Conservation (phyloP, 108 stramenopile species). For the Pseudonitzschia multistriata region DNA sequence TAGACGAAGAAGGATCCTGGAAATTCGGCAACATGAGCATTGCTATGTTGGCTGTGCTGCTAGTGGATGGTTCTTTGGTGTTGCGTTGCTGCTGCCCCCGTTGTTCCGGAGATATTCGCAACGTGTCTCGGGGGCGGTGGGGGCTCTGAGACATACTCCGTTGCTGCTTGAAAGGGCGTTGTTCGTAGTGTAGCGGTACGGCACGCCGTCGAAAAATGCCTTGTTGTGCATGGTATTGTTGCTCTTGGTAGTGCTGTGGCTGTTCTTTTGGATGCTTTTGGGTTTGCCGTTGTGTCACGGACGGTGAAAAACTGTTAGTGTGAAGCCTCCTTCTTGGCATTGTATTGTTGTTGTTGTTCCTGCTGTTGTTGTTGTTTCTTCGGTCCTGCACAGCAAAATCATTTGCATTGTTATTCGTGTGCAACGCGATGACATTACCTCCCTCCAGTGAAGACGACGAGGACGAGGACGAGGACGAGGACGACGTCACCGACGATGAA, state of each 20-base stretch:
- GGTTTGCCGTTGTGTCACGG: too few species aligned
- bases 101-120: not conserved
- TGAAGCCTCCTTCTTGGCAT: too few species aligned
- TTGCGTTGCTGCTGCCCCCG: not conserved
- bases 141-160: conserved; percentile 3
- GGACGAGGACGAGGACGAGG: not conserved
- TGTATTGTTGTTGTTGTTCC: not conserved
- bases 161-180: conserved; percentile 8
- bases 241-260: not conserved
- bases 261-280: too few species aligned
- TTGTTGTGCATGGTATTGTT: not conserved
- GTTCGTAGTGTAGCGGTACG: not conserved
- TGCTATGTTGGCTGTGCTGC: not conserved
- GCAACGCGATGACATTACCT: not conserved
- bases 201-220: not conserved
- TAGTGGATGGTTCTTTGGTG: not conserved
- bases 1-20: not conserved
- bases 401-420: too few species aligned
- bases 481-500: not conserved
- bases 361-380: not conserved
- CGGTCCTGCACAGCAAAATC: not conserved
- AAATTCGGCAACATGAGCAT: not conserved
- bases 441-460: not conserved
- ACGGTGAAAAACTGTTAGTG: too few species aligned
- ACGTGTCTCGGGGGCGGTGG: not conserved